Base-by-base conservation (phyloP, 1,284 basidiomycete species). In the Austroboletus niveus region DNA sequence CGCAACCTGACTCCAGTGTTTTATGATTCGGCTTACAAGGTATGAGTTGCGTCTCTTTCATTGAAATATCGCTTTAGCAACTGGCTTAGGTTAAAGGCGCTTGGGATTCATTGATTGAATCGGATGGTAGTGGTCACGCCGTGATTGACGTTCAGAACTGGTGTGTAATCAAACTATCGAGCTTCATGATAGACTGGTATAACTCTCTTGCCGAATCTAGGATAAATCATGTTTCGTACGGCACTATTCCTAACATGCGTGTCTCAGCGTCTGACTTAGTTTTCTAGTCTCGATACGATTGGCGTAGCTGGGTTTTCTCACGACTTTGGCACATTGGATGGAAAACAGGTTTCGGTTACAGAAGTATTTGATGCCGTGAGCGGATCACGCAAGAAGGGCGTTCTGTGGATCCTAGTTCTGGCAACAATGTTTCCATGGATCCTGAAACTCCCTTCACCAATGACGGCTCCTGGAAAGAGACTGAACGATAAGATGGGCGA, bases 301-400 rank as follows among this genome's bases (percentile, higher is more conserved):
- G 82, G 84, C 2, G 79, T 84, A 45, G 79, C 80, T 1, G 82
- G 81, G 0, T 85, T 85, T 57, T 76, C 77, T 3, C 79, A 84
- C 60, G 74, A 83, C 56, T 84, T 85, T 57, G 73, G 74, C 5
- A 69, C 79, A 1, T 67, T 85, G 20, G 72, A 78, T 8, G 81
- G 79, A 9, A 70, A 78, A 57, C 58, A 62, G 3, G 70, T 76
- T 2, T 53, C 71, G 4, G 74, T 83, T 4, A 71, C 74, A 0
- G 72, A 76, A 5, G 68, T 74, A 1, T 80, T 84, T 49, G 75
- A 81, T 12, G 60, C 71, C 2, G 65, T 80, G 8, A 34, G 39
- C 53, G 64, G 65, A 4, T 5, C 22, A 24, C 22, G 22, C 22
- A 24, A 24, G 22, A 24, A 24, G 22, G 22, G 22, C 5, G 22